Base-by-base conservation (phyloP, 768 basidiomycete species). In the Heimioporus sp. region DNA sequence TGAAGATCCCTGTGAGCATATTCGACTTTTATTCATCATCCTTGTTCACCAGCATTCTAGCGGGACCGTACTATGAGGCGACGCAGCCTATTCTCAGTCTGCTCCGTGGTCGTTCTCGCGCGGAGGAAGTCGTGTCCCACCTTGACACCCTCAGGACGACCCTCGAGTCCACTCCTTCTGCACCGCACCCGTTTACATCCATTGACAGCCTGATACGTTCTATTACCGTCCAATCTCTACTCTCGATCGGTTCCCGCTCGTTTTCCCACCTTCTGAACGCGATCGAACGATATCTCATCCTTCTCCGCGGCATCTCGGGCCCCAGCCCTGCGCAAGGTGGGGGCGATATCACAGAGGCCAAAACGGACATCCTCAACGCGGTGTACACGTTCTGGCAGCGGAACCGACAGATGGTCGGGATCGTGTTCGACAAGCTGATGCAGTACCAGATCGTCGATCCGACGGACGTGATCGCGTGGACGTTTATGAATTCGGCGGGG, bases 181-280 rank as follows among this genome's bases (percentile, higher is more conserved):
- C 85, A 21, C 75, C 77, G 24, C 78, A 76, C 32, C 73, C 69
- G 9, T 61, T 73, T 55, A 5, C 76, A n/a, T 85, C 87, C 51
- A 78, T 92, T 13, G 86, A 90, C 59, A 63, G 75, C 16, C 69
- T 85, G 46, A 74, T 87, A 37, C 85, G 91, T 20, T 85, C 88
- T 28, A 87, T 98, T 58, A 78, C 90, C 16, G 77, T 92, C 43
- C 93, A 98, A 60, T 92, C 90, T 12, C 79, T 98, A 5, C 79
- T 98, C 7, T 85, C 90, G 65, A 89, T 98, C 53, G 97, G 97
- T 46, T 85, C 90, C 2, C 86, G 97, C 15, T 97, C 95, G 4
- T 98, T 99, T 76, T 98, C 95, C 0, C 97, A 99, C 70, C 86
- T 98, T 60, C 82, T 98, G 58, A 98, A 98, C 64, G 95, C 94